These are phyloP conservation scores for Acacia concinna DNA, from an alignment of 331 rosid species.

Conservation along the genomic window DNA sequence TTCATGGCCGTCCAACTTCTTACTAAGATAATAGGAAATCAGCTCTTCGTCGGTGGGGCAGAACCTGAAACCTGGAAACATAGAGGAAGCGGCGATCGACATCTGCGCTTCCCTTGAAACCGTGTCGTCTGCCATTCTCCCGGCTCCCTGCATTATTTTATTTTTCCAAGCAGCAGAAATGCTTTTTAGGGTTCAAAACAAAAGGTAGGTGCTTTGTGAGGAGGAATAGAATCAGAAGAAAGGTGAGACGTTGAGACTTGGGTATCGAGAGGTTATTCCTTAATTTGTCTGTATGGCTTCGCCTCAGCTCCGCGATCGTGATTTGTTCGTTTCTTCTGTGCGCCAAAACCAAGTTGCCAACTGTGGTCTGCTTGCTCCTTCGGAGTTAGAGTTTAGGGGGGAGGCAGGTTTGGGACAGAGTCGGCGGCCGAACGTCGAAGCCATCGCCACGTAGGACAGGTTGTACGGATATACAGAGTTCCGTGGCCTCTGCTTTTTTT, in stretches of 20 bases:
- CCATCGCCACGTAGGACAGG: neutral
- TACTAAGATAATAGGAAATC: conserved; percentile 73
- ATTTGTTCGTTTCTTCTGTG: neutral
- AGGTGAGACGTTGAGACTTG: neutral
- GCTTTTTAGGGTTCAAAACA: neutral
- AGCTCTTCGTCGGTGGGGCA: conserved; percentile 94
- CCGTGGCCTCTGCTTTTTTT: neutral
- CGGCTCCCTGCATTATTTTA: neutral
- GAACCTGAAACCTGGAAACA: conserved; percentile 95
- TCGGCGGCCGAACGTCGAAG: neutral
- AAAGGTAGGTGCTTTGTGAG: neutral
- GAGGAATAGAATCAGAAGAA: conserved; percentile 6
- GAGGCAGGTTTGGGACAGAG: neutral
- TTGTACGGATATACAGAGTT: neutral
- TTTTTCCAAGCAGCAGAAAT: neutral
- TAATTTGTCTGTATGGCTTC: neutral
- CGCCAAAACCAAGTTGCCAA: neutral
- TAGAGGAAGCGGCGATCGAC: conserved; percentile 63
- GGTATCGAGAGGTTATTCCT: conserved; percentile 7
- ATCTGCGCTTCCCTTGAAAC: conserved; percentile 58
- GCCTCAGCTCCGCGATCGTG: neutral
- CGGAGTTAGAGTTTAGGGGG: neutral
- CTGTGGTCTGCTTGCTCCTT: neutral
- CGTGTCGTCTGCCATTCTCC: conserved; percentile 30
- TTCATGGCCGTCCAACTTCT: conserved; percentile 63